phyloP scores from a whole-genome alignment of 1,284 basidiomycete species.

The Porogramme epimiltina region DNA sequence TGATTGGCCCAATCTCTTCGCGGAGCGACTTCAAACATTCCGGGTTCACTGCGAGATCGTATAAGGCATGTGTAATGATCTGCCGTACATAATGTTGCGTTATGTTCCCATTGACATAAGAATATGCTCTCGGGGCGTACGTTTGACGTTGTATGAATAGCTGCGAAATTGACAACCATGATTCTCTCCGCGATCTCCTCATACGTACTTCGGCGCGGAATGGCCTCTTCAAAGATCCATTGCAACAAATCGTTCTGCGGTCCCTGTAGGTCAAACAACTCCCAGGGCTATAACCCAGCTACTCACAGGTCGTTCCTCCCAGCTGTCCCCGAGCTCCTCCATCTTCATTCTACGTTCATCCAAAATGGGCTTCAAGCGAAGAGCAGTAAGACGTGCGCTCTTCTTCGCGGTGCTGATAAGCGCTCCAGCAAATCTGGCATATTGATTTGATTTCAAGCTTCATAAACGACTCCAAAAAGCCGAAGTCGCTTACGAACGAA shows the following conservation, averaged over 20 bases:
- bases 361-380: slow-evolving; percentile 38
- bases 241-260: slow-evolving; percentile 30
- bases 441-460: no score
- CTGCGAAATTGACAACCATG: background rate
- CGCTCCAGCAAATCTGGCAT: slow-evolving; percentile 24
- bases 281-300: no score
- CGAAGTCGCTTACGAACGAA: slow-evolving; percentile 39
- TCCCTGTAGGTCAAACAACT: background rate
- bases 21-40: slow-evolving; percentile 41
- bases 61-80: slow-evolving; percentile 40
- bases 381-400: slow-evolving; percentile 20
- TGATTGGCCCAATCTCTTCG: slow-evolving; percentile 43
- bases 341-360: slow-evolving; percentile 39
- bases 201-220: slow-evolving; percentile 13
- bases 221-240: slow-evolving; percentile 31
- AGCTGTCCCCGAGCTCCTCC: slow-evolving; percentile 36
- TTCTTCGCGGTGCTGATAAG: slow-evolving; percentile 17
- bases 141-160: background rate
- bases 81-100: no score
- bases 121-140: no score
- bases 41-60: slow-evolving; percentile 42
- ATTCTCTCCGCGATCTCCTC: background rate
- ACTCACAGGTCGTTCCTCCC: slow-evolving; percentile 41
- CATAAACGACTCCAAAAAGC: background rate
- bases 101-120: no score